Evolutionary conservation across 805 yeast species (phyloP).

Genomic region (Grigorovia yakushimaensis): DNA sequence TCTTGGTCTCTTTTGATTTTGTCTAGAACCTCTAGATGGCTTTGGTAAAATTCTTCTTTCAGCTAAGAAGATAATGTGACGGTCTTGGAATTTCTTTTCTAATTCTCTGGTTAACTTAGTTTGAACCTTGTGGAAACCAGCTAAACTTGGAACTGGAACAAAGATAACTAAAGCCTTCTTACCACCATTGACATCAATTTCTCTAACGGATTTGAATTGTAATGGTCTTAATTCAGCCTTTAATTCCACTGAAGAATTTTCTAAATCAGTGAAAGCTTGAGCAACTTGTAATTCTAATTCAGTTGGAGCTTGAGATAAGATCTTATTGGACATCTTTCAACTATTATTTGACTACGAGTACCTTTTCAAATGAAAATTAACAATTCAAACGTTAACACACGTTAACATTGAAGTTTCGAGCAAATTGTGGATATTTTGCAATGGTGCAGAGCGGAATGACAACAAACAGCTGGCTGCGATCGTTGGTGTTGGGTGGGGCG

Average conservation of each 20-base stretch:
- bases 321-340: conserved; percentile 82
- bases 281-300: conserved; percentile 99
- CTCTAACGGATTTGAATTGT: conserved; percentile 97
- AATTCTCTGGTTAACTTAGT: conserved; percentile 96
- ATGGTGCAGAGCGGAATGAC: neutral
- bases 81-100: conserved; percentile 99
- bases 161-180: conserved; percentile 97
- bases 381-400: neutral
- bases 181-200: conserved; percentile 95
- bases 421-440: neutral
- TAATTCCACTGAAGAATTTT: conserved; percentile 85
- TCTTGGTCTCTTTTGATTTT: conserved; percentile 98
- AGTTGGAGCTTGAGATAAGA: conserved; percentile 89
- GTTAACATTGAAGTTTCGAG: neutral
- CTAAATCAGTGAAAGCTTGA: conserved; percentile 96
- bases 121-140: conserved; percentile 95
- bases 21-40: conserved; percentile 93
- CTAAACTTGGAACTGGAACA: conserved; percentile 92
- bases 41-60: conserved; percentile 99
- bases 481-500: neutral
- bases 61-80: conserved; percentile 98
- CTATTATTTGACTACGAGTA: neutral
- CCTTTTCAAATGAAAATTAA: neutral
- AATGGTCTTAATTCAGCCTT: conserved; percentile 97
- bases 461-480: neutral